Evolutionary conservation across 1,139 yeast genomes (phyloP), one percentile per base, ranked within the genome.

Genomic region (Saccharomyces uvarum): DNA sequence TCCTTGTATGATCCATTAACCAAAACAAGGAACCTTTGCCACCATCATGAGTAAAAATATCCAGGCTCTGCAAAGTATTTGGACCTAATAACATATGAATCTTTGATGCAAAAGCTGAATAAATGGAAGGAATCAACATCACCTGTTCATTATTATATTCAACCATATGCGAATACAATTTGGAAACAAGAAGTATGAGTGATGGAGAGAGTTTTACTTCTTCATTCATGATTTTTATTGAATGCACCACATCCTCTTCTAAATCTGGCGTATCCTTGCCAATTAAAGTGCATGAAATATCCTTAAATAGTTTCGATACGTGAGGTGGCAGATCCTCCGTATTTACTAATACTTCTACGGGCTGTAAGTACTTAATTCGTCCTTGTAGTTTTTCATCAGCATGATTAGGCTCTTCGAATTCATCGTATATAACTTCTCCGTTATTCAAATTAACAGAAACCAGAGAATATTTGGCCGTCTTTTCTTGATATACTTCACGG

Each of bases 1-100:
- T 88, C 48, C 82, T 73, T 0, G 98, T 88, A 59, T 86, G 91
- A 67, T 91, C 88, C 58, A 93, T 66, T 2, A 88, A 73, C 89
- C 93, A 86, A 14, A 87, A 70, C 16, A 93, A 71, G 0, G 97
- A 82, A 0, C 97, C 98, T 33, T 75, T 73, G 6, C 73, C 74
- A 1, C 78, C 73, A 16, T 72, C 70, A 58, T 83, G 82, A 0
- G 93, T 81, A 62, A 88, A 88, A 1, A 93, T 77, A 64, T 93
- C 97, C 27, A 93, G 72, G 46, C 87, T 81, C 33, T 78, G 76
- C 5, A 93, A 63, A 0, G 96, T 82, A 59, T 80, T 82, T 1
- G 86, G 81, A 46, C 88, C 84, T 32, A 93, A 70, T 1, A 81
- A 70, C 95, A 91, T 88, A 57, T 77, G 77, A 38, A 76, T 70